A percentile compares a stretch with the other conserved stretches of the same genome.
Conservation (phyloP, 2,329 filamentous ascomycete species). For the Aaosphaeria arxii region DNA sequence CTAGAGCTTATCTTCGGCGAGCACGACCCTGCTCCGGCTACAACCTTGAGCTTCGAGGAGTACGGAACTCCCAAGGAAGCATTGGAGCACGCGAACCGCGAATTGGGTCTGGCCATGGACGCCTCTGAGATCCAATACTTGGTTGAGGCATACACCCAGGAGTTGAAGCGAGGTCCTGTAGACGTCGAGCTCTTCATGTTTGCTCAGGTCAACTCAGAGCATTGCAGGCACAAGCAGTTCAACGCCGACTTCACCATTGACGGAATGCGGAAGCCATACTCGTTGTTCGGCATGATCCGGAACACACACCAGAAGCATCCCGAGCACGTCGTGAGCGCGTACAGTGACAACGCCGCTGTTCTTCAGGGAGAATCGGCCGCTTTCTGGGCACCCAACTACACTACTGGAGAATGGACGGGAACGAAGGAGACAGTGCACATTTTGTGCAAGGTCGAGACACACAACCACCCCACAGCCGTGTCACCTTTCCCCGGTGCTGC, state of each 20-base stretch:
- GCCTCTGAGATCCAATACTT: slow-evolving; percentile 89
- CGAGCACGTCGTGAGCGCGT: slow-evolving; percentile 85
- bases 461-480: slow-evolving; percentile 96
- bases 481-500: slow-evolving; percentile 91
- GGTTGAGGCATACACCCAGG: slow-evolving; percentile 73
- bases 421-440: slow-evolving; percentile 85
- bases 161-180: slow-evolving; percentile 64
- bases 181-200: slow-evolving; percentile 99
- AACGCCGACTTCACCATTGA: slow-evolving; percentile 97
- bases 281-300: slow-evolving; percentile 92
- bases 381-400: slow-evolving; percentile 85
- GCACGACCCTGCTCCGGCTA: slow-evolving; percentile 60
- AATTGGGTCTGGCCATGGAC: slow-evolving; percentile 82
- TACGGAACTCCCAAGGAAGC: slow-evolving; percentile 65
- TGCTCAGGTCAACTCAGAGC: slow-evolving; percentile 97
- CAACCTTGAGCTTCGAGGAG: slow-evolving; percentile 68
- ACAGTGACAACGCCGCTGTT: slow-evolving; percentile 98
- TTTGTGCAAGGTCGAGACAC: slow-evolving; percentile 92
- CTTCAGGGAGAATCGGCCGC: slow-evolving; percentile 68
- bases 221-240: slow-evolving; percentile 87
- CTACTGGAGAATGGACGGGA: slow-evolving; percentile 82
- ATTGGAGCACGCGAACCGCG: slow-evolving; percentile 78
- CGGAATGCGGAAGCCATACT: slow-evolving; percentile 72
- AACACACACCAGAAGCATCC: slow-evolving; percentile 83
- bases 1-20: slow-evolving; percentile 78